These are phyloP conservation scores for Golubevia pallescens DNA, from an alignment of 1,284 basidiomycete genomes.

Conservation along the genomic window DNA sequence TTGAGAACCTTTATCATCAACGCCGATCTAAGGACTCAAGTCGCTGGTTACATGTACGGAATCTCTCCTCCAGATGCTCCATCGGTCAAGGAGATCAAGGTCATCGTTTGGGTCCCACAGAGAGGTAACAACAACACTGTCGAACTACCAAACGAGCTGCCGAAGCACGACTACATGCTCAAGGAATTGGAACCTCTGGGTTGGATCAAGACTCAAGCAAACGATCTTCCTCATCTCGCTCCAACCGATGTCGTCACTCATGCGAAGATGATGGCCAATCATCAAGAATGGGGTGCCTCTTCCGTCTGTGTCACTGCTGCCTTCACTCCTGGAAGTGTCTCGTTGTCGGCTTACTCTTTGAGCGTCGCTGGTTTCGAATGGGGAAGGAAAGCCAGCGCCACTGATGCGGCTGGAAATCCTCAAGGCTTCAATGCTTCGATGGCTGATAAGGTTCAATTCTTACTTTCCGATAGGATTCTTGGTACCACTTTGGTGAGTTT, in stretches of 20 bases:
- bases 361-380: constrained; percentile 62
- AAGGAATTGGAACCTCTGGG: constrained; percentile 93
- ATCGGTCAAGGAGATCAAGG: constrained; percentile 60
- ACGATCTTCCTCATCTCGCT: constrained; percentile 39
- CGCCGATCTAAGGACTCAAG: constrained; percentile 56
- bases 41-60: constrained; percentile 59
- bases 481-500: constrained; percentile 51
- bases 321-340: constrained; percentile 60
- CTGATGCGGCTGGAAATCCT: constrained; percentile 34
- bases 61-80: constrained; percentile 56
- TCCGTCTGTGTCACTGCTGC: constrained; percentile 53
- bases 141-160: constrained; percentile 83
- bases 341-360: constrained; percentile 48
- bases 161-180: constrained; percentile 89
- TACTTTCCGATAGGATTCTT: constrained; percentile 57
- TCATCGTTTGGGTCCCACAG: constrained; percentile 63
- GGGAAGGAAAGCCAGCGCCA: constrained; percentile 54
- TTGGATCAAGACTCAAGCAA: constrained; percentile 93
- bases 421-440: constrained; percentile 43
- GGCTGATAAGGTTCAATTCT: constrained; percentile 56
- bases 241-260: constrained; percentile 53
- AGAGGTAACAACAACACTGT: constrained; percentile 73
- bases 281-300: constrained; percentile 52
- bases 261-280: constrained; percentile 54
- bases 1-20: constrained; percentile 62